These are phyloP conservation scores for Diaporthe sp. DNA, from an alignment of 2,329 filamentous ascomycete genomes.

Conservation along the genomic window DNA sequence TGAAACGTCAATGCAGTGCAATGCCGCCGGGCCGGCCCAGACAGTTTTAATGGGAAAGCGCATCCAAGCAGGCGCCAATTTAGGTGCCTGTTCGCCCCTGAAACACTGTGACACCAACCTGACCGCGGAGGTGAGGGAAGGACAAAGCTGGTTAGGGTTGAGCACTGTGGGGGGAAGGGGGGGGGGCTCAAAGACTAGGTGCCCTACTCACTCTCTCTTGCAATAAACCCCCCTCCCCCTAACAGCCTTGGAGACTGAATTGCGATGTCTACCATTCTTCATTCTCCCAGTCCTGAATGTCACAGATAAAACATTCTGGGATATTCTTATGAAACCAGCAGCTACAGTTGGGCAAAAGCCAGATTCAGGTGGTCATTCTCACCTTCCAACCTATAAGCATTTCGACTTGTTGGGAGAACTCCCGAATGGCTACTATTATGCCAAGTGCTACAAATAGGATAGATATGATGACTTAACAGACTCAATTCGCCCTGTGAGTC, in stretches of 20 bases:
- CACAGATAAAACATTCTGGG: fast-evolving
- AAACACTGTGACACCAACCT: background rate
- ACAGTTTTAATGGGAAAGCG: background rate
- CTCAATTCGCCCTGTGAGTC: no score
- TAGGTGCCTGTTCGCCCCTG: conserved; percentile 10
- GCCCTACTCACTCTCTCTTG: no score
- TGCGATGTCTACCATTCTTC: background rate
- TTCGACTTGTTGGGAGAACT: background rate
- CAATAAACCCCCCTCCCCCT: no score
- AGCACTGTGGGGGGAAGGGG: background rate
- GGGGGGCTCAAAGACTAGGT: no score
- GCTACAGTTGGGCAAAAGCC: background rate
- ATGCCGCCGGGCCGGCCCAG: conserved; percentile 8
- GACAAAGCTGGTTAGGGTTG: background rate
- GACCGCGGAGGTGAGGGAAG: background rate
- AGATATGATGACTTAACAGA: no score
- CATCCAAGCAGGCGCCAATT: conserved; percentile 7
- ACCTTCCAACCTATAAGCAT: background rate
- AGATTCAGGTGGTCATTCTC: background rate
- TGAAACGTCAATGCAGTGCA: conserved; percentile 27
- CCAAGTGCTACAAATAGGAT: no score
- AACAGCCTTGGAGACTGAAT: no score
- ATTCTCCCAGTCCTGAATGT: background rate
- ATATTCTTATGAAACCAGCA: background rate
- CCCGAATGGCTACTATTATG: background rate